Base-by-base conservation (phyloP, 2,329 filamentous ascomycete genomes). In the Penicillium glabrum region DNA sequence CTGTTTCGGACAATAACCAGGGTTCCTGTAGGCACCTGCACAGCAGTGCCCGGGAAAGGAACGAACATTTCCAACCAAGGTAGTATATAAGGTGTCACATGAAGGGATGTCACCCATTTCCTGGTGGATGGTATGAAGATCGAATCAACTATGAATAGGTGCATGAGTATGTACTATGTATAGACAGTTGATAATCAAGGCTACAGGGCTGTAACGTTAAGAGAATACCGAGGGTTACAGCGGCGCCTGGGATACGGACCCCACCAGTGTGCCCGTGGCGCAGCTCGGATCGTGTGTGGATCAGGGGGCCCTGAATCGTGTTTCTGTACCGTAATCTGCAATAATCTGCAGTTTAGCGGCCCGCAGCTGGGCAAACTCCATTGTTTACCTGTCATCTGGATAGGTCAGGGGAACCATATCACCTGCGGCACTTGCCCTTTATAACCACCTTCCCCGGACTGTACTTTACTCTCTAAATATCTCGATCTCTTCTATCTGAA, bases 381-480 rank as follows among this genome's bases (percentile, higher is more conserved):
- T n/a, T 37, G 47, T 50, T 41, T 39, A 39, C 24, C 11, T 26
- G 55, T 60, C 58, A 60, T 58, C 59, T 56, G 59, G 6, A 43
- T 50, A 23, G 59, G 59, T 61, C 59, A 61, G 59, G 56, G 56
- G 56, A 61, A 56, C 52, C 46, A 7, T n/a, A 55, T 60, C 58
- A 58, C 52, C 55, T 60, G 58, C 53, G 43, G 54, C 51, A 39
- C 29, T 39, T 16, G n/a, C 39, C 24, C 37, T 29, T 44, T 35
- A 41, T 46, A 52, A 35, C 7, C n/a, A 14, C 46, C n/a, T 46
- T 41, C 49, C 49, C 35, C 26, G 24, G 16, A 31, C 44, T 16
- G 2, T 27, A 10, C 37, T 50, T 14, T 19, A 8, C 29, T 41
- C 27, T 14, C 19, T 44, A 26, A 44, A 41, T 51, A 27, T 26